These are phyloP conservation scores for Yamadazyma triangularis DNA, from an alignment of 1,139 yeast species.

Conservation along the genomic window DNA sequence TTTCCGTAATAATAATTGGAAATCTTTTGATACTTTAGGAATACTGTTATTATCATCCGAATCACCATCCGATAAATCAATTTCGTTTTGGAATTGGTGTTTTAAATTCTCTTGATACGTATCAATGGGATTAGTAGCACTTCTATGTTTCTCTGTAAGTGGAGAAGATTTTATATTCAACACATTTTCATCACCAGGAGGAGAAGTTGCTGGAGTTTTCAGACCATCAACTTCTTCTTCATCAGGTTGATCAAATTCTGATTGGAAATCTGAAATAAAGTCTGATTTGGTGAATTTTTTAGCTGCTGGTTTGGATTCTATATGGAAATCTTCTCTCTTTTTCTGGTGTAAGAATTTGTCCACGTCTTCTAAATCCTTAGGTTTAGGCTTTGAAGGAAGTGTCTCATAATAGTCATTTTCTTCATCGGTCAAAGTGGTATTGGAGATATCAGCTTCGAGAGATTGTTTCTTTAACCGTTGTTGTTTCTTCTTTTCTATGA, in stretches of 20 bases:
- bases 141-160: neutral
- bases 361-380: slow-evolving; percentile 27
- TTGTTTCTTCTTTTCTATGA: slow-evolving; percentile 6
- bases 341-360: slow-evolving; percentile 35
- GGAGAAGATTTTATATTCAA: neutral
- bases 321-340: slow-evolving; percentile 28
- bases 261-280: slow-evolving; percentile 28
- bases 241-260: slow-evolving; percentile 6
- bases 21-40: slow-evolving; percentile 36
- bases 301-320: neutral
- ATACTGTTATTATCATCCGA: slow-evolving; percentile 24
- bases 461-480: slow-evolving; percentile 12
- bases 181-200: slow-evolving; percentile 16
- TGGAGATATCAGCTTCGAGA: slow-evolving; percentile 32
- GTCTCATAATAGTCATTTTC: slow-evolving; percentile 31
- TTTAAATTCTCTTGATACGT: slow-evolving; percentile 32
- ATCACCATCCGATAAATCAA: slow-evolving; percentile 5
- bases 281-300: slow-evolving; percentile 26
- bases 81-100: slow-evolving; percentile 19
- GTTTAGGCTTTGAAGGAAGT: slow-evolving; percentile 12
- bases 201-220: slow-evolving; percentile 31
- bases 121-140: slow-evolving; percentile 27
- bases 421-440: slow-evolving; percentile 37
- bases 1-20: slow-evolving; percentile 30
- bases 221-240: slow-evolving; percentile 2